phyloP scores from a whole-genome alignment of 1,284 basidiomycete species.

The Leccinum insigne region DNA sequence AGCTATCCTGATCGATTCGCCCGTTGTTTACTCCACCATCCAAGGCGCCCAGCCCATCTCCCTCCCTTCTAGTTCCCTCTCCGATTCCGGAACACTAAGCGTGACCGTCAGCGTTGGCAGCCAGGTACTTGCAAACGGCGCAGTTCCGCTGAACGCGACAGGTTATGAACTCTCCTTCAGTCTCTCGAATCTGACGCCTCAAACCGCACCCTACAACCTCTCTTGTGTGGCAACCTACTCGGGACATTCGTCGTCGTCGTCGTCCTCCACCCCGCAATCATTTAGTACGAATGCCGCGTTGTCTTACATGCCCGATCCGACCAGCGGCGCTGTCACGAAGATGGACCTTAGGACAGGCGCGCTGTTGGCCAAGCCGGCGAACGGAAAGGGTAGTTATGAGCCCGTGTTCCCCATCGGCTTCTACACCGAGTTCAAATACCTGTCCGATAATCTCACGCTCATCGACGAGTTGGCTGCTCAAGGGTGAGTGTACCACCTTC shows the following conservation, averaged over 20 bases:
- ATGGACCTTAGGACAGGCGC: slow-evolving; percentile 72
- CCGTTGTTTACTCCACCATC: slow-evolving; percentile 28
- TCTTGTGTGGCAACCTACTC: slow-evolving; percentile 30
- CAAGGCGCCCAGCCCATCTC: slow-evolving; percentile 22
- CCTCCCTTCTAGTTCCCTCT: slow-evolving; percentile 26
- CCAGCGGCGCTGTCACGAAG: slow-evolving; percentile 55
- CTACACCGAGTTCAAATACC: slow-evolving; percentile 68
- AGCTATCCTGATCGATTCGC: slow-evolving; percentile 27
- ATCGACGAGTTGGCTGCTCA: slow-evolving; percentile 57
- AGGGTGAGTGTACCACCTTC: slow-evolving; percentile 46
- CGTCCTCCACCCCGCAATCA: slow-evolving; percentile 34
- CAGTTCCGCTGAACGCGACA: slow-evolving; percentile 31
- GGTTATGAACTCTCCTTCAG: slow-evolving; percentile 27
- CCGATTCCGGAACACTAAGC: slow-evolving; percentile 23
- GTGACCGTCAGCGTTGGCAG: slow-evolving; percentile 27
- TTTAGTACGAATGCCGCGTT: slow-evolving; percentile 50
- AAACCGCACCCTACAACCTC: slow-evolving; percentile 27
- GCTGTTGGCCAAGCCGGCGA: slow-evolving; percentile 55
- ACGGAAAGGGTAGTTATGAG: slow-evolving; percentile 48
- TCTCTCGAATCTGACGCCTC: slow-evolving; percentile 24
- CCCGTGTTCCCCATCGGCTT: slow-evolving; percentile 73
- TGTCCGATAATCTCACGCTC: slow-evolving; percentile 54
- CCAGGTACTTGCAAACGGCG: slow-evolving; percentile 20
- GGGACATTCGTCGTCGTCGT: slow-evolving; percentile 15
- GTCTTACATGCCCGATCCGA: slow-evolving; percentile 59